phyloP scores from a whole-genome alignment of 1,139 yeast genomes.

The Candida smagusa region DNA sequence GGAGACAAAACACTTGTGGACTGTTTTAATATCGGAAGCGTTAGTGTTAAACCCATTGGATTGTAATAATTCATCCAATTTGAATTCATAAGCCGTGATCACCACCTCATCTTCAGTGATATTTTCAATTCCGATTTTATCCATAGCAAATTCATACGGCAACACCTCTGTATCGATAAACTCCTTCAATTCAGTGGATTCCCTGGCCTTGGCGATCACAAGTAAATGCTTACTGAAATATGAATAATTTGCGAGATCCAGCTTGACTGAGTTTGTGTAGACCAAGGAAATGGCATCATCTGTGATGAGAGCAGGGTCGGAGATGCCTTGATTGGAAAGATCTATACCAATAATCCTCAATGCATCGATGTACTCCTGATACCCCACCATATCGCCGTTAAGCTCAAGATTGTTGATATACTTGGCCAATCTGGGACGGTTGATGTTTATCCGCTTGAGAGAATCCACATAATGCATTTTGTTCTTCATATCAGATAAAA shows the following conservation, averaged over 20 bases:
- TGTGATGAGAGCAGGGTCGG: conserved; percentile 27
- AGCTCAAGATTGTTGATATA: conserved; percentile 52
- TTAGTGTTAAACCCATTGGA: conserved; percentile 49
- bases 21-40: conserved; percentile 38
- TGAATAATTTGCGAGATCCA: conserved; percentile 34
- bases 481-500: conserved; percentile 50
- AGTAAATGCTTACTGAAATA: conserved; percentile 36
- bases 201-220: conserved; percentile 43
- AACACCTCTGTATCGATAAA: conserved; percentile 55
- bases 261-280: conserved; percentile 38
- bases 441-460: conserved; percentile 19
- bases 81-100: conserved; percentile 65
- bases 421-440: conserved; percentile 28
- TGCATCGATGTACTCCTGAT: conserved; percentile 55
- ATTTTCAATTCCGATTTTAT: conserved; percentile 56
- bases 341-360: conserved; percentile 53
- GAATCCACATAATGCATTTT: conserved; percentile 70
- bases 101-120: conserved; percentile 75
- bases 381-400: conserved; percentile 58
- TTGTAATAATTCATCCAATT: conserved; percentile 59
- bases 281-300: conserved; percentile 44
- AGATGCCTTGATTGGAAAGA: conserved; percentile 12
- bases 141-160: conserved; percentile 56
- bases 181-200: conserved; percentile 39
- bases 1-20: conserved; percentile 37